Base-by-base conservation (phyloP, 192 early-diverging fungal genomes). In the Backusella mclennaniae region DNA sequence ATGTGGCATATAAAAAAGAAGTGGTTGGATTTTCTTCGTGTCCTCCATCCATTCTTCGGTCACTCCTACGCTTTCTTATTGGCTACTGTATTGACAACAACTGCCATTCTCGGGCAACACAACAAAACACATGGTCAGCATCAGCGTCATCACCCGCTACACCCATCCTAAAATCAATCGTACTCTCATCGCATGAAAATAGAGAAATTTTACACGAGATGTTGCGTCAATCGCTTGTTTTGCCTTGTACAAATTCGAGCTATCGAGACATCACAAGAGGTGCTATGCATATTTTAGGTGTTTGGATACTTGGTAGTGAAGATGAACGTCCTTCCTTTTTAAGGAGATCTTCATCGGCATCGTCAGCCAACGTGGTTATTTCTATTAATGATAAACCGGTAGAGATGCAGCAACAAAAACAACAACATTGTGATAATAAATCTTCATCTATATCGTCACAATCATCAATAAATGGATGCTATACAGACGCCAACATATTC, bases 131-230 rank as follows among this genome's bases (percentile, higher is more conserved):
- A 35, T 75, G 77, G 19, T 76, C 76, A 36, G 84, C 88, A 17
- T 76, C 80, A 12, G 74, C 72, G 38, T 84, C 87, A 17, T 90
- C 88, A 52, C 89, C 90, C 3, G 88, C 87, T 17, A 89, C 87
- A 4, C 89, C 88, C 1, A 89, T 91, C 33, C 73, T 91, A 21
- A 91, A 89, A 52, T 89, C 86, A 0, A 89, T 91, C 42, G 84
- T 91, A 7, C 80, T 86, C n/a, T 83, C 83, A 1, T 83, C 84
- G 3, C 84, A 88, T 59, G 84, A 82, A 53, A 93, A 90, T 68
- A 75, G 93, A 2, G 94, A 96, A 79, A 85, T 94, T 26, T 81
- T 93, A 29, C 94, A 96, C 77, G 95, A 96, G 75, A 85, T 93
- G 39, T 67, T 95, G 1, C 79, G 90, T 46, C 95, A 96, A 79